Conservation (phyloP, 176 grass and related monocot genomes). For the Hsuehochloa calcarea region DNA sequence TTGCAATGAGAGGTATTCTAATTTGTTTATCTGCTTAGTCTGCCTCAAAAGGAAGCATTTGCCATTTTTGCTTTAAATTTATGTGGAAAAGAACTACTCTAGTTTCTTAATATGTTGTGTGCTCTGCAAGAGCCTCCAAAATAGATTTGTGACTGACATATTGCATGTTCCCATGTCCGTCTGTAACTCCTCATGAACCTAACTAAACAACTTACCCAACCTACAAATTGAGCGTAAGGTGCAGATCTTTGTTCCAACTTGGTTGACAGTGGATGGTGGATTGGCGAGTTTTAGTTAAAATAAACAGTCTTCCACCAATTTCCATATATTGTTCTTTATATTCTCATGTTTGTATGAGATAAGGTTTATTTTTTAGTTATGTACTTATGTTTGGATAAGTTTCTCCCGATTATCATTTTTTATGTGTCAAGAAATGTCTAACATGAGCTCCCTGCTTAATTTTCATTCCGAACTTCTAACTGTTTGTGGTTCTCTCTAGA, state of each 20-base stretch:
- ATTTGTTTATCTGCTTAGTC: neutral
- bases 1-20: neutral
- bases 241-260: neutral
- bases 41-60: slow-evolving; percentile 5
- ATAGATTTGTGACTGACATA: neutral
- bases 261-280: neutral
- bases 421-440: neutral
- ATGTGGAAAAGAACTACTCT: neutral
- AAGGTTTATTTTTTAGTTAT: too few relatives aligned
- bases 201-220: neutral
- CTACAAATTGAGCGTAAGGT: neutral
- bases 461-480: neutral
- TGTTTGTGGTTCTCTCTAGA: neutral
- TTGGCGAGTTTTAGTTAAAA: neutral
- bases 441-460: neutral
- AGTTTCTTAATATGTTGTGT: neutral
- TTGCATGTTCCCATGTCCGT: neutral
- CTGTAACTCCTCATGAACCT: neutral
- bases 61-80: neutral
- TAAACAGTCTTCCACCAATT: neutral
- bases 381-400: neutral
- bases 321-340: neutral
- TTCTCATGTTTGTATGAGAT: neutral
- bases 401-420: neutral
- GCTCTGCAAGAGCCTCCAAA: neutral